Percentiles rank a stretch among this genome's conserved stretches.
phyloP scores from a whole-genome alignment of 2,329 filamentous ascomycete species.

The Aspergillus sp. region DNA sequence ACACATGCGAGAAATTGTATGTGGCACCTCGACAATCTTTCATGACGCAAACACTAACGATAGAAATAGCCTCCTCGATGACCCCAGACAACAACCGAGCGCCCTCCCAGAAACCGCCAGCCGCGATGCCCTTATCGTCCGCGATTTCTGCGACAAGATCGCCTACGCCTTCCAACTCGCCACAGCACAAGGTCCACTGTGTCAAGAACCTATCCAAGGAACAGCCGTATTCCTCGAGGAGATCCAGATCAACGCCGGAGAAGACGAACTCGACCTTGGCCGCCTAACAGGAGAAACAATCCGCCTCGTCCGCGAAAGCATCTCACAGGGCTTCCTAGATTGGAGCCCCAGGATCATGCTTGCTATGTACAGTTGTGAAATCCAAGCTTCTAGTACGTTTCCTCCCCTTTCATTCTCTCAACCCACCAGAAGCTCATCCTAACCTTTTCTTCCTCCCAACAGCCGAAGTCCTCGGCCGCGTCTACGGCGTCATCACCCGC shows the following conservation, averaged over 20 bases:
- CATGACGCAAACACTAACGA: neutral
- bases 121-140: conserved; percentile 47
- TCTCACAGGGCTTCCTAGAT: conserved; percentile 85
- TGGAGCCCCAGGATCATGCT: conserved; percentile 95
- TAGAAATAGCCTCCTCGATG: conserved; percentile 42
- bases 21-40: conserved; percentile 28
- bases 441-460: conserved; percentile 16
- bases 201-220: conserved; percentile 90
- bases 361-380: conserved; percentile 97
- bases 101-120: conserved; percentile 30
- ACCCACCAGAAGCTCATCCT: neutral
- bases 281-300: conserved; percentile 92
- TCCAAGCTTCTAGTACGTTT: conserved; percentile 81
- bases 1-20: conserved; percentile 75
- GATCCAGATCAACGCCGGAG: conserved; percentile 63
- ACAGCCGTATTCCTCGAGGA: conserved; percentile 90
- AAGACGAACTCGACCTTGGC: conserved; percentile 64
- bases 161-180: conserved; percentile 92
- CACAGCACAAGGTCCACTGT: conserved; percentile 85
- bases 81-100: conserved; percentile 35
- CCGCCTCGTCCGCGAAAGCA: conserved; percentile 81
- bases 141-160: conserved; percentile 86
- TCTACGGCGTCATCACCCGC: conserved; percentile 97
- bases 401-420: neutral
- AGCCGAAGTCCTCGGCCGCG: conserved; percentile 90